Evolutionary conservation across 2,329 filamentous ascomycete genomes (phyloP), one percentile per base, ranked within the genome.

Genomic region (Colletotrichum lini): DNA sequence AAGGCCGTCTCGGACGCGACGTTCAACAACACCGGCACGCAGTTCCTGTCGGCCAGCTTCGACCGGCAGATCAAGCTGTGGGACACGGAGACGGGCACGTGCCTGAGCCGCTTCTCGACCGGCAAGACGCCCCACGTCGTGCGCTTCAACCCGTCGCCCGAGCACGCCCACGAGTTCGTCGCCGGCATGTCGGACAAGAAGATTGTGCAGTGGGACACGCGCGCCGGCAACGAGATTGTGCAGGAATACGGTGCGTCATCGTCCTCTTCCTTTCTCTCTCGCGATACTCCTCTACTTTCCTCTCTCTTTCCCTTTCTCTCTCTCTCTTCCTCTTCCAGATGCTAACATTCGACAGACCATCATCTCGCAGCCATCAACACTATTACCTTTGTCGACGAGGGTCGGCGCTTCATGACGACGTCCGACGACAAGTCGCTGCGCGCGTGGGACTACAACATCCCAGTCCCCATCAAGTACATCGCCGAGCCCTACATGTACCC

Each of bases 141-240:
- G 76, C 92, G 94, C 75, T 98, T 98, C 87, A 97, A 98, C 82
- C 95, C 96, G 0, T 90, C 91, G 59, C 85, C 88, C 0, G 91
- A 93, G 65, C 90, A 92, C 75, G 90, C 92, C 10, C 93, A 96
- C 80, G 96, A 98, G 81, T 99, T 99, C 82, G 84, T 99, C 67
- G 95, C 95, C 1, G 96, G 96, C 77, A 97, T 98, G 94, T 96
- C 94, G 47, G 96, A 99, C 82, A 99, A 99, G 87, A 98, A 98
- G 86, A 99, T 99, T 76, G 89, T 99, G 52, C 96, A 99, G 79
- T 99, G 97, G 82, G 96, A 99, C 82, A 95, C 92, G 2, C 90
- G 97, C 38, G 91, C 92, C 8, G 83, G 86, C 72, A 90, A 90
- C 75, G 91, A 97, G 77, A 88, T 96, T 70, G 93, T 98, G 15